Evolutionary conservation across 2,329 filamentous ascomycete genomes (phyloP), one percentile per base, ranked within the genome.

Genomic region (Dactylellina drechsleri): DNA sequence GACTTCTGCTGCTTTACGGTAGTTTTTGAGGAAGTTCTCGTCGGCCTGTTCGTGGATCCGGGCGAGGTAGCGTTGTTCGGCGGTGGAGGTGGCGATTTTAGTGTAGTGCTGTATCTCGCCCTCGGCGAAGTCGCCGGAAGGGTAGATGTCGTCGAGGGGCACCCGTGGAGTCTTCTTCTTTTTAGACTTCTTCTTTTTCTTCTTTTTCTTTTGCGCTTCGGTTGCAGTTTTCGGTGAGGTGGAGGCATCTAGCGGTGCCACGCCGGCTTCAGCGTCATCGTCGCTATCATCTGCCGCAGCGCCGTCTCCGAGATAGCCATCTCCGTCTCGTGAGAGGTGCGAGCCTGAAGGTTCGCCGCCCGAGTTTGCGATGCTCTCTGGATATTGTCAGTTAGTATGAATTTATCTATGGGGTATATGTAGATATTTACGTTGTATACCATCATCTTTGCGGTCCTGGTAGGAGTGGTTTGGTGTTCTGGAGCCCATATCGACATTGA

Each of bases 51-150:
- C 91, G 2, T 64, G 82, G 93, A 91, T 64, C 93, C 85, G 80
- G 93, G 88, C 66, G 91, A 87, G 84, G 93, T 93, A 85, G 95
- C 92, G 82, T 93, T 92, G 82, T 85, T 89, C 16, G 91, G 96
- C 6, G 90, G 94, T 70, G 92, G 88, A 82, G 90, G 94, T 70
- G 92, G 88, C 82, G 89, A 92, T 50, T 85, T 77, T 85, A 5
- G 70, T 83, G 82, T 96, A 96, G 52, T 54, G 20, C 78, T 93
- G 90, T 78, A 89, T 87, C 81, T 92, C 90, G 77, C 92, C 92
- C 79, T 88, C 87, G 56, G 92, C 92, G 81, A 92, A 96, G 78
- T 85, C 84, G 80, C 87, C 85, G 81, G 87, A 88, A 60, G 90
- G 88, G 84, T 92, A 95, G 50, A 96, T 85, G 78, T 89, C 43